Conservation (phyloP, 2,329 filamentous ascomycete genomes). For the Fusarium citri region DNA sequence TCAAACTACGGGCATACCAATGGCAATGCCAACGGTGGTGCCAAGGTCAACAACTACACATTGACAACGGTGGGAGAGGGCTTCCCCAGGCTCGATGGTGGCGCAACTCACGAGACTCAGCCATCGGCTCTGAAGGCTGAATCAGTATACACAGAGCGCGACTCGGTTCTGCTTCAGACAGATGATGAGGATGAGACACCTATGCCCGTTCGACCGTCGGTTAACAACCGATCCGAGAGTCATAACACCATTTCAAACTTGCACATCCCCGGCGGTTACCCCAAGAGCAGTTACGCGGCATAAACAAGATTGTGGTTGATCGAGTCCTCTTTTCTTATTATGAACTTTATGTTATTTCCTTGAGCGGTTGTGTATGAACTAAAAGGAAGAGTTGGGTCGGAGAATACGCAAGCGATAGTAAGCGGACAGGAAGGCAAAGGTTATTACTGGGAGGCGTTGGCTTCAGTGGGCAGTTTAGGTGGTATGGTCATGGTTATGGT, state of each 20-base stretch:
- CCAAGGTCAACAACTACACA: slow-evolving; percentile 31
- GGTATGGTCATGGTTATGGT: neutral
- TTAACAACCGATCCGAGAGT: slow-evolving; percentile 54
- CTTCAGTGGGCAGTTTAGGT: slow-evolving; percentile 17
- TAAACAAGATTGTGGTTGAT: slow-evolving; percentile 54
- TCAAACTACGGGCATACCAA: slow-evolving; percentile 23
- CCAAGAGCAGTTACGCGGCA: slow-evolving; percentile 58
- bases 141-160: slow-evolving; percentile 38
- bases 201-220: slow-evolving; percentile 42
- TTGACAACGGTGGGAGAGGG: slow-evolving; percentile 38
- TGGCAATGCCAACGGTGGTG: slow-evolving; percentile 21
- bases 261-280: slow-evolving; percentile 77
- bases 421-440: neutral
- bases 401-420: slow-evolving; percentile 9
- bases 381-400: slow-evolving; percentile 10
- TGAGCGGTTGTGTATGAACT: slow-evolving; percentile 15
- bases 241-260: slow-evolving; percentile 71
- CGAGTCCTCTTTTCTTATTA: slow-evolving; percentile 23
- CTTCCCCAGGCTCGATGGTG: slow-evolving; percentile 41
- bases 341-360: slow-evolving; percentile 16
- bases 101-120: slow-evolving; percentile 9
- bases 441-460: slow-evolving; percentile 37
- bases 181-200: slow-evolving; percentile 43
- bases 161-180: slow-evolving; percentile 36
- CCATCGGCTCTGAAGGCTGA: slow-evolving; percentile 21